A percentile compares a stretch with the other conserved stretches of the same genome.
Conservation (phyloP, 768 basidiomycete species). For the Rossbeevera mucosa region DNA sequence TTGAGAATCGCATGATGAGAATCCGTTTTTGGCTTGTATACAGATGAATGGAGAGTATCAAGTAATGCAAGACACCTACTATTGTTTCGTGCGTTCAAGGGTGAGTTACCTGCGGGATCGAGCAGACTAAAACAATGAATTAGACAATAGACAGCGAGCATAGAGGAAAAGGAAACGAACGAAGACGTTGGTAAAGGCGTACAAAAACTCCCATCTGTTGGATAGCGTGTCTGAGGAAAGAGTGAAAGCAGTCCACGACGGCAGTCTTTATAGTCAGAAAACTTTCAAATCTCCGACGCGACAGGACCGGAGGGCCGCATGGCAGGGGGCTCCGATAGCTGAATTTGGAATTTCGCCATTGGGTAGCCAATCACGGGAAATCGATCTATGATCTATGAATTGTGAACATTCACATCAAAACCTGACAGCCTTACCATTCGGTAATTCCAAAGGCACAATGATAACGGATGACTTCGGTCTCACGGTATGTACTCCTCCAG, state of each 20-base stretch:
- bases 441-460: background rate
- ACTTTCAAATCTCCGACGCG: slow-evolving; percentile 26
- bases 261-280: slow-evolving; percentile 17
- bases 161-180: slow-evolving; percentile 14
- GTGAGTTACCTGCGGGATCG: slow-evolving; percentile 27
- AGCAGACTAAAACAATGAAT: slow-evolving; percentile 20
- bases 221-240: slow-evolving; percentile 22
- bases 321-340: background rate
- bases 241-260: background rate
- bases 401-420: background rate
- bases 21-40: slow-evolving; percentile 9
- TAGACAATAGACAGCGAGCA: slow-evolving; percentile 1
- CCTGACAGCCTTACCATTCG: too few relatives aligned
- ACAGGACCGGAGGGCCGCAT: slow-evolving; percentile 20
- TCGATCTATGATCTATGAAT: slow-evolving; percentile 3
- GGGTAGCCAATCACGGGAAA: slow-evolving; percentile 5
- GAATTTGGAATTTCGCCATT: slow-evolving; percentile 22
- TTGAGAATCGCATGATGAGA: slow-evolving; percentile 21
- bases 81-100: slow-evolving; percentile 21
- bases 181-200: slow-evolving; percentile 26
- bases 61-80: slow-evolving; percentile 6
- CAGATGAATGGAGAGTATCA: slow-evolving; percentile 3
- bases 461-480: background rate
- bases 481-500: background rate
- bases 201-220: slow-evolving; percentile 34